These are phyloP conservation scores for Trametes cinnabarina DNA, from an alignment of 768 basidiomycete species.

Conservation along the genomic window DNA sequence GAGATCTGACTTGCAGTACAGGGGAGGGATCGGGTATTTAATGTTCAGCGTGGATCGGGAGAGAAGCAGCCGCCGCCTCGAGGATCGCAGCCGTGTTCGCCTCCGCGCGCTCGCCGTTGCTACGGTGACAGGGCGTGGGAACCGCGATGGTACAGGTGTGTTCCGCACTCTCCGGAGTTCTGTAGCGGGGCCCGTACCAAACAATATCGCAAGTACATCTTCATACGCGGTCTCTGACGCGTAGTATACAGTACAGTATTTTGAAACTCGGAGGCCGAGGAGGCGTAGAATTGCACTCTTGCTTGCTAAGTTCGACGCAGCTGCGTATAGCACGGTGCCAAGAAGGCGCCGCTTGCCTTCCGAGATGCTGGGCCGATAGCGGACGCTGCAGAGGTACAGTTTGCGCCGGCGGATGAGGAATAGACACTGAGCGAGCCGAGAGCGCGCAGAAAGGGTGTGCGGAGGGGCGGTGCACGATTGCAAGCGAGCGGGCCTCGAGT, in stretches of 20 bases:
- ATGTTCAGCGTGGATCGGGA: background rate
- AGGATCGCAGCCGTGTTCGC: background rate
- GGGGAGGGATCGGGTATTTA: slow-evolving; percentile 7
- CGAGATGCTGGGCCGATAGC: background rate
- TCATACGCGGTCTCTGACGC: too few species aligned
- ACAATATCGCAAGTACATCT: too few species aligned
- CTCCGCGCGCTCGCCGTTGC: background rate
- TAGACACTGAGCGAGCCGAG: background rate
- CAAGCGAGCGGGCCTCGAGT: too few species aligned
- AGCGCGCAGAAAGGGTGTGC: background rate
- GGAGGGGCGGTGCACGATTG: background rate
- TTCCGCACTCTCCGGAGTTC: background rate
- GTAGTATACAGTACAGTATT: too few species aligned
- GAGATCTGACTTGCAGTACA: slow-evolving; percentile 10
- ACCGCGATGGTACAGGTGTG: background rate
- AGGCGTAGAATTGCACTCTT: too few species aligned
- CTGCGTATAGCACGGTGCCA: too few species aligned
- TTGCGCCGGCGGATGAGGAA: too few species aligned
- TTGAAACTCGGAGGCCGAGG: too few species aligned
- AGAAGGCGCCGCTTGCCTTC: too few species aligned
- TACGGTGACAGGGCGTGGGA: slow-evolving; percentile 3
- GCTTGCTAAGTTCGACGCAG: too few species aligned
- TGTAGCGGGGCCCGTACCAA: too few species aligned
- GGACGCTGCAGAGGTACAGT: too few species aligned
- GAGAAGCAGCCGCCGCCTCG: slow-evolving; percentile 1